A percentile compares a stretch with the other conserved stretches of the same genome.
Evolutionary conservation across 2,329 filamentous ascomycete genomes (phyloP).

Genomic region (Cryphonectria radicalis): DNA sequence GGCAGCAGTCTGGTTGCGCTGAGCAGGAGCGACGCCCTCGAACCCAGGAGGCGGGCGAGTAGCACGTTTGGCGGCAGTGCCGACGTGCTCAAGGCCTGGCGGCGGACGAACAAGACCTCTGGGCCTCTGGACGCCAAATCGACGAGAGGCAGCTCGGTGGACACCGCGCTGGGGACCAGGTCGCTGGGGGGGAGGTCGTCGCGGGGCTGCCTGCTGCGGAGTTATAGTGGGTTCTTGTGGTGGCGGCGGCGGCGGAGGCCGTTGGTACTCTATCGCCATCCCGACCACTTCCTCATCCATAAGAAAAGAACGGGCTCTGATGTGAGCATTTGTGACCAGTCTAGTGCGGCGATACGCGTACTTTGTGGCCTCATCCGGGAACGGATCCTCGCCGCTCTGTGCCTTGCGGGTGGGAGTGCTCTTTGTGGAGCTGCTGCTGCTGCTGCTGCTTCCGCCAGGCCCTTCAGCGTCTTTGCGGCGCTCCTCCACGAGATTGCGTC

Average conservation of each 20-base stretch:
- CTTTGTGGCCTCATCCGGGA: conserved; percentile 16
- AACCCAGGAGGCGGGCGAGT: background rate
- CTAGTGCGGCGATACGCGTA: conserved; percentile 14
- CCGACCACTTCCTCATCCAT: conserved; percentile 6
- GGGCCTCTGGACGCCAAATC: background rate
- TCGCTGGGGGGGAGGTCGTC: background rate
- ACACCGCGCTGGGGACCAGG: background rate
- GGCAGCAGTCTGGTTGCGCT: background rate
- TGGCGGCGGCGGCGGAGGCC: background rate
- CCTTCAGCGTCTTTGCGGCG: background rate
- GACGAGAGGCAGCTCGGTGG: background rate
- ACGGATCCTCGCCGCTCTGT: conserved; percentile 15
- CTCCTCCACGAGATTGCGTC: conserved; percentile 20
- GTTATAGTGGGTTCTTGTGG: too few species aligned
- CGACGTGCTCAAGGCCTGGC: background rate
- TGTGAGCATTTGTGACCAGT: conserved; percentile 14
- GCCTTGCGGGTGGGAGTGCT: conserved; percentile 5
- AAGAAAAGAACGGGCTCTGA: conserved; percentile 7
- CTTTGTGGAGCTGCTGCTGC: background rate
- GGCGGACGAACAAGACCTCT: background rate
- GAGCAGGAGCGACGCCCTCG: background rate
- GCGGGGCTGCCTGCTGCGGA: background rate
- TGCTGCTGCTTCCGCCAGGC: background rate
- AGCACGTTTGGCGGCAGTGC: background rate
- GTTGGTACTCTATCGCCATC: background rate